Percentiles rank a stretch among this genome's conserved stretches.
Conservation (phyloP, 2,329 filamentous ascomycete species). For the Arthrobotrys sinensis region DNA sequence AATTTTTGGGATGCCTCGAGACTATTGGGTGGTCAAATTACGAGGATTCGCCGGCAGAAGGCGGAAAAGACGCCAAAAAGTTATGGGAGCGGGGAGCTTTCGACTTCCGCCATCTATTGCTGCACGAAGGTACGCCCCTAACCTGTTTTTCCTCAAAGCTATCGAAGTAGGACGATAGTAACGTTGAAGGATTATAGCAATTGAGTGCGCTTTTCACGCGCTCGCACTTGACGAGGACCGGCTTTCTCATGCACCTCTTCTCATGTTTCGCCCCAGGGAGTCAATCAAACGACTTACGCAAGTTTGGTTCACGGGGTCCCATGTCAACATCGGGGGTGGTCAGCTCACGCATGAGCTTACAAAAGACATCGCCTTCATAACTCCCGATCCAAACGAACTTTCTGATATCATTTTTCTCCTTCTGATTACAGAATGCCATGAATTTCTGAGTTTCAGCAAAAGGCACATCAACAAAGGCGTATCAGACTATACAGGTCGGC, state of each 20-base stretch:
- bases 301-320: slow-evolving; percentile 72
- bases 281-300: slow-evolving; percentile 35
- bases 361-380: slow-evolving; percentile 57
- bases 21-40: slow-evolving; percentile 58
- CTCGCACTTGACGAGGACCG: slow-evolving; percentile 75
- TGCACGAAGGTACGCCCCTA: slow-evolving; percentile 37
- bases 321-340: slow-evolving; percentile 70
- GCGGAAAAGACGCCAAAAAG: slow-evolving; percentile 16
- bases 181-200: slow-evolving; percentile 66
- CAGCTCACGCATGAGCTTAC: slow-evolving; percentile 70
- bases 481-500: slow-evolving; percentile 11
- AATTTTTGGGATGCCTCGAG: slow-evolving; percentile 55
- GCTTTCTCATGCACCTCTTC: slow-evolving; percentile 38
- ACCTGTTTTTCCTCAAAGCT: not conserved
- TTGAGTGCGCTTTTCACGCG: slow-evolving; percentile 75
- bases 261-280: slow-evolving; percentile 46
- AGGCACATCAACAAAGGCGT: slow-evolving; percentile 64
- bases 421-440: slow-evolving; percentile 70
- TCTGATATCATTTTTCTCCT: slow-evolving; percentile 69
- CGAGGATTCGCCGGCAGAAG: not conserved
- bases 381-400: slow-evolving; percentile 40
- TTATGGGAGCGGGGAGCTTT: slow-evolving; percentile 46
- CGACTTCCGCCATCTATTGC: slow-evolving; percentile 36
- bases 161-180: not conserved
- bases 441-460: slow-evolving; percentile 66